Evolutionary conservation across 805 yeast species (phyloP), one percentile per base, ranked within the genome.

Genomic region (Candida easanensis): DNA sequence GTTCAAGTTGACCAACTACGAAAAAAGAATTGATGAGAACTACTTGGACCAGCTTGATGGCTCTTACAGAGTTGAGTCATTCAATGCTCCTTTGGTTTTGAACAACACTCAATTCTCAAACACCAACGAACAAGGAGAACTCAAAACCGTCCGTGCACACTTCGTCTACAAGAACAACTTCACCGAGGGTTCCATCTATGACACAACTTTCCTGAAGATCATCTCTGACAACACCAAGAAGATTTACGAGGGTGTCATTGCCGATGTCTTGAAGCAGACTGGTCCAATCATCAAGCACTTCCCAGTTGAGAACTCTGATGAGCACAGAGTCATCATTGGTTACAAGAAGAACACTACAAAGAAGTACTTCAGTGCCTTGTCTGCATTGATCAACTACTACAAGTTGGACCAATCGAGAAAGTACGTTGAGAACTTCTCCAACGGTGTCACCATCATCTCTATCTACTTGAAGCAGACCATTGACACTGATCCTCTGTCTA

Each of bases 251-350:
- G 80, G 79, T 38, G 75, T 91, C 45, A 80, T 90, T 61, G 64
- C 71, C 38, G 77, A 82, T 56, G 89, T 82, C n/a, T 71, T 76
- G 43, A 68, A 70, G 31, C 51, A 50, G 47, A 80, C 91, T 49
- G 98, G 98, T 44, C 97, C 98, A 16, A 95, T 89, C 21, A 88
- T 93, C 58, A 90, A 84, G 66, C 87, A 88, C 60, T 83, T 81
- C 56, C 83, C 91, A 46, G 73, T 87, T 43, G 88, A 86, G 54
- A 83, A 84, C 51, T 73, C 83, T 9, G 84, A 83, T 47, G 98
- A 91, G 66, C 84, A 85, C 60, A 76, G 98, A 60, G 80, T 91
- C 47, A 79, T 93, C 38, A 84, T 93, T 57, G 98, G 96, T 36
- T 91, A 77, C 70, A 84, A 82, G 56, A 89, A 85, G 62, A 80